Percentiles rank a stretch among this genome's conserved stretches.
Evolutionary conservation across 139 green algal species (phyloP).

Genomic region (Chlamydomonas eustigma): DNA sequence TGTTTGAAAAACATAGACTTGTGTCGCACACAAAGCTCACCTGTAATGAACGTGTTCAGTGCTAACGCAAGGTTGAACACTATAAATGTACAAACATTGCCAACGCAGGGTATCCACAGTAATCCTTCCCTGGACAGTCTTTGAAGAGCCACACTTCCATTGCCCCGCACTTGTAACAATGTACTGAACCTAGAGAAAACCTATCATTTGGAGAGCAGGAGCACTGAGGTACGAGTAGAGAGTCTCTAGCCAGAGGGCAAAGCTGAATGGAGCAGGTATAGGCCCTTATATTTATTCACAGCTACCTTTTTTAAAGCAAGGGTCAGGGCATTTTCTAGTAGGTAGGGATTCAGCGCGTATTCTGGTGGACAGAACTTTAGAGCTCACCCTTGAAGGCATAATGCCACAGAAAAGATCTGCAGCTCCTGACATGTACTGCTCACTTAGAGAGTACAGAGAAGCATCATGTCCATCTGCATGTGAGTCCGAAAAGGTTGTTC

Average conservation of each 20-base stretch:
- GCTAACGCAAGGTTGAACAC: constrained; percentile 62
- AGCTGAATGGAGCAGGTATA: no score
- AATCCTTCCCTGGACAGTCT: constrained; percentile 52
- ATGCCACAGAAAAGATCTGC: constrained; percentile 48
- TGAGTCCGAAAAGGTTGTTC: no score
- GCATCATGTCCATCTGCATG: constrained; percentile 4
- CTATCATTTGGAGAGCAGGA: not conserved
- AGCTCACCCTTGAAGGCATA: constrained; percentile 22
- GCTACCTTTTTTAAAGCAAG: no score
- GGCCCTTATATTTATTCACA: no score
- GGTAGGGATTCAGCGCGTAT: no score
- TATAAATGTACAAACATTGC: constrained; percentile 74
- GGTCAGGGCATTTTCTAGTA: no score
- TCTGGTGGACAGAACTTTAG: not conserved
- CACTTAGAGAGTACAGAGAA: not conserved
- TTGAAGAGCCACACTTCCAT: constrained; percentile 32
- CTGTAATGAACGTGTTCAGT: constrained; percentile 57
- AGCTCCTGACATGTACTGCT: not conserved
- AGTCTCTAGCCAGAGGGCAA: no score
- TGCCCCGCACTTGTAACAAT: constrained; percentile 19
- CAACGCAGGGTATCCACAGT: constrained; percentile 72
- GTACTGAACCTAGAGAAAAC: constrained; percentile 22
- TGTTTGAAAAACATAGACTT: no score
- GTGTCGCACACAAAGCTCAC: no score
- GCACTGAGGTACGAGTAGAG: not conserved